Evolutionary conservation across 2,329 filamentous ascomycete genomes (phyloP), one percentile per base, ranked within the genome.

Genomic region (Tolypocladium ovalisporum): DNA sequence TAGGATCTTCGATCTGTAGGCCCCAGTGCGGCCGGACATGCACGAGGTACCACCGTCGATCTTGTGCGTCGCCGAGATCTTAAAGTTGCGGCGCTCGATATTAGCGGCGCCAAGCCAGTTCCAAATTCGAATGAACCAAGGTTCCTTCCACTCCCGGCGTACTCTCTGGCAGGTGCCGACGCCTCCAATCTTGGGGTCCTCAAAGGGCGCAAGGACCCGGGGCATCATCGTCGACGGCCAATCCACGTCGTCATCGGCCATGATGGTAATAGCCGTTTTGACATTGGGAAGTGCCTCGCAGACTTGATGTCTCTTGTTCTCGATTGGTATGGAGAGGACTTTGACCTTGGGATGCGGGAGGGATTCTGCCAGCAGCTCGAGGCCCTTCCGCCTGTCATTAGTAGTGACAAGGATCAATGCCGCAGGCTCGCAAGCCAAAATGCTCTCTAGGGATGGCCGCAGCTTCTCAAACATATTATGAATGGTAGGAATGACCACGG

Each of bases 11-110:
- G 90, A 90, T 53, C 90, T 87, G 75, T 97, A 97, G 51, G 91
- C 92, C 56, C 93, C 92, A n/a, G 92, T 97, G 49, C 93, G 87
- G 58, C 93, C 93, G 52, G 93, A 97, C 78, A 97, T 90, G 76
- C 93, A 97, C 13, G 93, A 95, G n/a, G 95, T 88, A 44, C 93
- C 93, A 59, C 93, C 93, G 69, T 97, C 93, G 55, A 97, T 88
- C 74, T 93, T 89, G 71, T 95, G 93, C 56, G 92, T 97, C 36
- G 93, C 92, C 53, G 92, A 95, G 69, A 95, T 96, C 73, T 97
- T 93, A 70, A 97, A 97, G 74, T 97, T 97, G 60, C 93, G 86
- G 58, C 93, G 85, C 72, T 96, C 89, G 61, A 97, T 87, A 72
- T 97, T 97, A 55, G 92, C 85, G 27, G 91, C 89, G 8, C 92